Evolutionary conservation across 441 rosid species (phyloP), one percentile per base, ranked within the genome.

Genomic region (Gossypium davidsonii): DNA sequence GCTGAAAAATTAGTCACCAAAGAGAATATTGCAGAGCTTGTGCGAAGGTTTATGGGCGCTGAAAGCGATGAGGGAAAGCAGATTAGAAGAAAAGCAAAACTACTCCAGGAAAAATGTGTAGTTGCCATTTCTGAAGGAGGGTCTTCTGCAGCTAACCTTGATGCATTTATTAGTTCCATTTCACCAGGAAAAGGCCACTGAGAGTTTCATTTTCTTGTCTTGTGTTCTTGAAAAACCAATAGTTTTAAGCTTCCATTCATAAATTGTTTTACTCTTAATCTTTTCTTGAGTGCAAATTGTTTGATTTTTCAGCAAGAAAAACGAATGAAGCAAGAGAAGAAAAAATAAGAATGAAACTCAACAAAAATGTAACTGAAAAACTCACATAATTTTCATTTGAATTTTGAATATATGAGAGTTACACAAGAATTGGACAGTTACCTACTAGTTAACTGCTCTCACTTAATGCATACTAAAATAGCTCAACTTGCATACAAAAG

Each of bases 11-110:
- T 71, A 9, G 15, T 51, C 37, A 69, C 68, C 2, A 46, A 61
- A 26, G 71, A 76, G 21, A 71, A 80, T 25, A 74, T 78, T 46
- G 65, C 75, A 2, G 34, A 28, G 48, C 25, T 76, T 25, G 70
- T 80, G 6, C 4, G 31, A 60, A 63, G 62, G 28, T 78, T 83
- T 21, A 83, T 78, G 83, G 79, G 76, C 65, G 55, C 10, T 28
- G 65, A 79, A 10, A 72, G 67, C 55, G 12, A 55, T 0, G 80
- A 73, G 37, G 75, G 73, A 39, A 67, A 51, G 60, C 72, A 73
- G 58, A 71, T 58, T 46, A 61, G 82, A 74, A 52, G 11, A 57
- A 76, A 53, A 62, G 73, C 80, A 2, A 68, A 42, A 61, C 76
- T 60, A 37, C 12, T 83, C 12, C 21, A 60, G 31, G 67, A 67